Conservation (phyloP, 1,139 yeast species). For the Wickerhamomyces sp. region DNA sequence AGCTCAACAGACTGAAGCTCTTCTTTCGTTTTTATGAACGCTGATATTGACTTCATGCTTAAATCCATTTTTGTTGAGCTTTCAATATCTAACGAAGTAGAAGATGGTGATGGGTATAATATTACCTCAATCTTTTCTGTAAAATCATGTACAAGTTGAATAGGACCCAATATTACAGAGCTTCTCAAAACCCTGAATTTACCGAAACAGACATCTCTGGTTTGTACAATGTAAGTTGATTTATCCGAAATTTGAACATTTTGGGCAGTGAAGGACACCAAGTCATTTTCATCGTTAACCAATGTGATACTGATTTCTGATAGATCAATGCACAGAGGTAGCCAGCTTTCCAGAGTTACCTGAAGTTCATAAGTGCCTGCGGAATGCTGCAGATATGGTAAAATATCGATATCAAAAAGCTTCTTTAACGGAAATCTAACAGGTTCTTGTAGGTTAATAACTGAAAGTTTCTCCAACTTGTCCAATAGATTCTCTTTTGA, state of each 20-base stretch:
- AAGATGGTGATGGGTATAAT: constrained; percentile 11
- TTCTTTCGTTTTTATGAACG: constrained; percentile 14
- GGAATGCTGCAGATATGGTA: not conserved
- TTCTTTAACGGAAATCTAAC: constrained; percentile 6
- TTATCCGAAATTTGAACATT: constrained; percentile 2
- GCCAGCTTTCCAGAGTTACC: constrained; percentile 2
- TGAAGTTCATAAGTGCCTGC: not conserved
- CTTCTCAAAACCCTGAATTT: constrained; percentile 22
- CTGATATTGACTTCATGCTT: constrained; percentile 20
- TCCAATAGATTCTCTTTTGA: not conserved
- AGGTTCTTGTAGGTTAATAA: not conserved
- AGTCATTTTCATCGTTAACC: constrained; percentile 9
- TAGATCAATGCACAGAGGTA: constrained; percentile 3
- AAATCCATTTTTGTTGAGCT: constrained; percentile 20
- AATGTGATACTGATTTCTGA: constrained; percentile 5
- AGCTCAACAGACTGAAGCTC: not conserved
- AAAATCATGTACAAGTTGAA: constrained; percentile 23
- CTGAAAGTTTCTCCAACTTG: constrained; percentile 2
- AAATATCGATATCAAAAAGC: constrained; percentile 6
- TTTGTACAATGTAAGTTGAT: constrained; percentile 3
- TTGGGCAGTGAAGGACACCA: constrained; percentile 5
- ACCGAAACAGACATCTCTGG: constrained; percentile 19
- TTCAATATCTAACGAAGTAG: constrained; percentile 10
- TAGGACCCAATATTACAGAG: constrained; percentile 20
- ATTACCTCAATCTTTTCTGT: constrained; percentile 1